A percentile compares a stretch with the other conserved stretches of the same genome.
Evolutionary conservation across 768 basidiomycete species (phyloP).

Genomic region (Pulveroboletus sp.): DNA sequence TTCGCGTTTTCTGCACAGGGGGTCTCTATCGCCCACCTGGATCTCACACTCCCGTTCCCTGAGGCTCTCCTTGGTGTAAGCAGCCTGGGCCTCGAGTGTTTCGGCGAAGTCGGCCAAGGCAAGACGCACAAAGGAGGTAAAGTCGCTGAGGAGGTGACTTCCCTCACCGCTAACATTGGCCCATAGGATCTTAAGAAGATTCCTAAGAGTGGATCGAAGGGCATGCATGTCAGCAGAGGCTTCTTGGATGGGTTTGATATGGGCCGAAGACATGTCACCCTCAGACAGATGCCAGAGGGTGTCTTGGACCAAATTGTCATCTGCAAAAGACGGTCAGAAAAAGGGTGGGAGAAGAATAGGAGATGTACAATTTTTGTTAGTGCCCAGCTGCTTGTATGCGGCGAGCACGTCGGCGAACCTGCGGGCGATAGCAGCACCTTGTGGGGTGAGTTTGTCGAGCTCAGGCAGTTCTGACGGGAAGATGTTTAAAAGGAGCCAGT

Average conservation of each 20-base stretch:
- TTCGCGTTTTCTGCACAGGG: constrained; percentile 52
- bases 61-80: constrained; percentile 48
- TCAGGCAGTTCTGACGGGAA: constrained; percentile 41
- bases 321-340: constrained; percentile 31
- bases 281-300: constrained; percentile 63
- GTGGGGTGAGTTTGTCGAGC: constrained; percentile 46
- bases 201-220: constrained; percentile 48
- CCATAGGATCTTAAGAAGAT: constrained; percentile 52
- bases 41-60: constrained; percentile 57
- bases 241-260: constrained; percentile 39
- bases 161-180: constrained; percentile 52
- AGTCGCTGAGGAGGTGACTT: constrained; percentile 53
- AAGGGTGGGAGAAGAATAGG: neutral
- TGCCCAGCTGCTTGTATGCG: constrained; percentile 53
- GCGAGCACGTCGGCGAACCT: constrained; percentile 52
- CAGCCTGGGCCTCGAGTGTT: constrained; percentile 50
- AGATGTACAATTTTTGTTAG: constrained; percentile 54
- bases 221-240: constrained; percentile 49
- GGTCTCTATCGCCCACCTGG: constrained; percentile 57
- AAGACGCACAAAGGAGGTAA: constrained; percentile 62
- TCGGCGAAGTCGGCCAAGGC: constrained; percentile 68
- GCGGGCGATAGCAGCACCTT: constrained; percentile 51
- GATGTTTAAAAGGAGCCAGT: constrained; percentile 51
- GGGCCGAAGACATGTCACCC: constrained; percentile 45
- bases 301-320: constrained; percentile 62